Conservation (phyloP, 75 land plant genomes). For the Chamaecyparis obtusa region DNA sequence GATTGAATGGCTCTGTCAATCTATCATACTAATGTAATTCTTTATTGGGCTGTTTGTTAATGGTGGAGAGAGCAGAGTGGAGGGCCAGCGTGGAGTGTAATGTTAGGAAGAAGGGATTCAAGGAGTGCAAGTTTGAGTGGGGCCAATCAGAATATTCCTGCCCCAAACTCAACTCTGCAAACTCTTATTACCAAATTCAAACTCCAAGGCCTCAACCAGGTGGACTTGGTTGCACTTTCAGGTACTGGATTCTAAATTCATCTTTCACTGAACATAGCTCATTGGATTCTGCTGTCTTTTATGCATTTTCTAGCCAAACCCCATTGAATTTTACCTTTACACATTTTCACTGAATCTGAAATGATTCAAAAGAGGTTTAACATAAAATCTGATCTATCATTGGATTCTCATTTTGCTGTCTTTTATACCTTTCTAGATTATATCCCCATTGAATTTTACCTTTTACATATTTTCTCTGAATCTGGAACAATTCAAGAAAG, state of each 20-base stretch:
- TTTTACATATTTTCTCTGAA: background rate
- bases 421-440: no score
- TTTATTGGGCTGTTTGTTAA: background rate
- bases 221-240: constrained; percentile 79
- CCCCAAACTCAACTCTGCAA: constrained; percentile 33
- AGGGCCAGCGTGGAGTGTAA: constrained; percentile 34
- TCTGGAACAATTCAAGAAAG: background rate
- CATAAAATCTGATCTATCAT: constrained; percentile 3
- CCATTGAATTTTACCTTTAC: no score
- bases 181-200: constrained; percentile 19
- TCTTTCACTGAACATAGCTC: background rate
- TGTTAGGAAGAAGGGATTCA: constrained; percentile 39
- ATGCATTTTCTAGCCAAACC: background rate
- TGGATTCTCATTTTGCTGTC: no score
- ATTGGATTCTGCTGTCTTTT: no score
- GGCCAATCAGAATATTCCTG: constrained; percentile 29
- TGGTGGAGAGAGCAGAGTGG: constrained; percentile 27
- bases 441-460: background rate
- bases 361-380: background rate
- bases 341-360: no score
- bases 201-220: constrained; percentile 50
- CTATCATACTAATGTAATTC: background rate
- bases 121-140: constrained; percentile 20
- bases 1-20: background rate
- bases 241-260: constrained; percentile 20